These are phyloP conservation scores for Hansenula anomala DNA, from an alignment of 1,139 yeast species.

Conservation along the genomic window DNA sequence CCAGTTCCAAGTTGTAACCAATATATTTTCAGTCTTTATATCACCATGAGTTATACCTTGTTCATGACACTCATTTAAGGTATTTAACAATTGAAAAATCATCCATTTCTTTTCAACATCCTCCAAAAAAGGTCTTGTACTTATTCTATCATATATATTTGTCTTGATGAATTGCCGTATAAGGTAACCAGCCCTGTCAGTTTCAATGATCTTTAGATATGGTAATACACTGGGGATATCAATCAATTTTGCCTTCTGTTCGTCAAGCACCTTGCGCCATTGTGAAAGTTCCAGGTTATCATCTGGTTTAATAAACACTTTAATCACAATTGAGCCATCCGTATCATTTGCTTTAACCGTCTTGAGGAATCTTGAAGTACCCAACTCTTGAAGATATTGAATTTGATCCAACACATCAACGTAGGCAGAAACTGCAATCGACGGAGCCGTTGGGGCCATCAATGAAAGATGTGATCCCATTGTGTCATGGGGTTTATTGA, in stretches of 20 bases:
- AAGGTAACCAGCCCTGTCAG: constrained; percentile 88
- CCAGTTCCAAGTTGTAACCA: constrained; percentile 92
- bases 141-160: constrained; percentile 79
- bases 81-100: constrained; percentile 67
- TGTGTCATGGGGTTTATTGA: too few species aligned
- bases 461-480: constrained; percentile 90
- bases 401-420: constrained; percentile 71
- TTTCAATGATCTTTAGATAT: constrained; percentile 71
- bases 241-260: constrained; percentile 31
- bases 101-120: constrained; percentile 81
- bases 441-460: constrained; percentile 85
- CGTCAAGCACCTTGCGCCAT: constrained; percentile 34
- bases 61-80: constrained; percentile 60
- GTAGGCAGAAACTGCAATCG: constrained; percentile 88
- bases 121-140: constrained; percentile 84
- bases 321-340: constrained; percentile 69
- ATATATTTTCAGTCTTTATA: constrained; percentile 80
- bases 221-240: constrained; percentile 64
- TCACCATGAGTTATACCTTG: constrained; percentile 78
- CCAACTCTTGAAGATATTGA: constrained; percentile 66
- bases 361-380: constrained; percentile 77
- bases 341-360: constrained; percentile 74
- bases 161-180: constrained; percentile 77
- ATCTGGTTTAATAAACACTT: constrained; percentile 75
- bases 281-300: constrained; percentile 32